Conservation (phyloP, 164 flowering plant species). For the Umbellularia californica region DNA sequence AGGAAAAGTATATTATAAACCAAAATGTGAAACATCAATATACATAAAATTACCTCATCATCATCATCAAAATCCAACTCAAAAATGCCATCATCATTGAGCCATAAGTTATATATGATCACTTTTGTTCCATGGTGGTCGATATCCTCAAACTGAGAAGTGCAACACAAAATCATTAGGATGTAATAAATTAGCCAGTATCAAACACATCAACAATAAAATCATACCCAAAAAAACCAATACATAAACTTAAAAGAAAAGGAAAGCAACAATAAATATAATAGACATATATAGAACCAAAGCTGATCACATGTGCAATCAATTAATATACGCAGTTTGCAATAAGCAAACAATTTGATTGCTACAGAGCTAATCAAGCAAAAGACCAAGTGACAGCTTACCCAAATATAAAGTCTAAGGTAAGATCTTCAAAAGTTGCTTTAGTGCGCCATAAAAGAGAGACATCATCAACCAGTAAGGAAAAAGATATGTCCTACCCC, state of each 20-base stretch:
- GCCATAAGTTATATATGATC: constrained; percentile 80
- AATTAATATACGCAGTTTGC: neutral
- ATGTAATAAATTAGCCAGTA: neutral
- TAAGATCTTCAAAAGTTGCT: too few species aligned
- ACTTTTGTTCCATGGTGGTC: constrained; percentile 84
- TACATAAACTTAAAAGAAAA: neutral
- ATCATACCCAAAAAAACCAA: neutral
- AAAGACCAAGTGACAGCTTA: neutral
- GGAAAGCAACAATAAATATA: neutral
- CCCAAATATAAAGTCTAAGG: too few species aligned
- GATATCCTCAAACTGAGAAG: constrained; percentile 74
- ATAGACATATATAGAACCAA: neutral
- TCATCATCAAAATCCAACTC: constrained; percentile 87
- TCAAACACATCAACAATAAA: neutral
- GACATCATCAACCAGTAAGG: too few species aligned
- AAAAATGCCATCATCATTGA: constrained; percentile 85
- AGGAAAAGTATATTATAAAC: neutral
- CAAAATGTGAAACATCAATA: neutral
- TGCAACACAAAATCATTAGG: neutral
- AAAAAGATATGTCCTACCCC: too few species aligned
- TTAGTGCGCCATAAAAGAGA: too few species aligned
- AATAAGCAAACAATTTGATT: neutral
- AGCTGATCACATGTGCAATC: neutral
- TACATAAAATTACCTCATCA: constrained; percentile 50
- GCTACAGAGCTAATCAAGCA: neutral